These are phyloP conservation scores for Penicillium argentinense DNA, from an alignment of 495 filamentous ascomycete genomes.

Conservation along the genomic window DNA sequence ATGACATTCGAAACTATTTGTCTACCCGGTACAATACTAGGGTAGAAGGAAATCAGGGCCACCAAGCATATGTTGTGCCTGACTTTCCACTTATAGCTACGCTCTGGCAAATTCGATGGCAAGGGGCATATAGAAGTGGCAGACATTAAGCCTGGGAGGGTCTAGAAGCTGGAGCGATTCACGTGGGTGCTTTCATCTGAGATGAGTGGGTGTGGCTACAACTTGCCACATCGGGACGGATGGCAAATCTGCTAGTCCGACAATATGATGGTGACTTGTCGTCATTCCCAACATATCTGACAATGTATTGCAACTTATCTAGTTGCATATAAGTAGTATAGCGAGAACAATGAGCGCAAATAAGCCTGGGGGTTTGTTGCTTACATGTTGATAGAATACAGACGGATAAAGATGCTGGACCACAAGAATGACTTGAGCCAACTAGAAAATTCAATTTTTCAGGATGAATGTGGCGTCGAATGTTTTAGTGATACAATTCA, in stretches of 20 bases:
- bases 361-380: no score
- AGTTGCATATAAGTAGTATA: no score
- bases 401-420: no score
- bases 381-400: no score
- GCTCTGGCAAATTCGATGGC: background rate
- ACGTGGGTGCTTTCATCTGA: background rate
- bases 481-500: no score
- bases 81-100: background rate
- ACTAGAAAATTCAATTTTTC: background rate
- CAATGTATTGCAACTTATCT: no score
- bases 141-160: background rate
- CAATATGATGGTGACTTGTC: constrained; percentile 7
- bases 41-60: background rate
- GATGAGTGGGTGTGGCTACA: background rate
- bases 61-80: background rate
- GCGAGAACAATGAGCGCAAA: no score
- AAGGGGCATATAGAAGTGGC: background rate
- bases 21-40: background rate
- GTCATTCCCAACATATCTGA: background rate
- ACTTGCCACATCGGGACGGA: background rate
- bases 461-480: background rate
- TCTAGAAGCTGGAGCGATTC: background rate
- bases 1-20: background rate
- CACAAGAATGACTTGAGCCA: no score
- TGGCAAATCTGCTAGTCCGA: background rate